These are phyloP conservation scores for Oryza meyeriana DNA, from an alignment of 176 grass and related monocot species.

Conservation along the genomic window DNA sequence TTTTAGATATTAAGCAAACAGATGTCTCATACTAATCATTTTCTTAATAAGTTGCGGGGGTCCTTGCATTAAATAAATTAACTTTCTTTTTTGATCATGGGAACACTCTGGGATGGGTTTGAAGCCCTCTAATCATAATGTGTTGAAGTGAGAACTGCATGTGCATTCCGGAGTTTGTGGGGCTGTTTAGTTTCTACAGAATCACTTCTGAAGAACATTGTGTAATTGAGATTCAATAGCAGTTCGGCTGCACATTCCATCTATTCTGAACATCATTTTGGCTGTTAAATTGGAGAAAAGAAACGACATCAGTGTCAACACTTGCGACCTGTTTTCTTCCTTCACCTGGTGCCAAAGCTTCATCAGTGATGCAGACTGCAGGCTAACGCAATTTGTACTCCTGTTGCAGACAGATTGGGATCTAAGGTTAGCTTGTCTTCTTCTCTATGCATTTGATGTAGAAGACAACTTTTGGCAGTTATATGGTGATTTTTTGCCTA, in stretches of 20 bases:
- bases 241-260: not conserved
- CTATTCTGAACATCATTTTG: not conserved
- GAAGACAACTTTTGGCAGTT: constrained; percentile 89
- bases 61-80: not conserved
- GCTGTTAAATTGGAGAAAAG: not conserved
- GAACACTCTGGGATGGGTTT: not conserved
- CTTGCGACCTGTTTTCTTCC: not conserved
- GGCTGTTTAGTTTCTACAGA: not conserved
- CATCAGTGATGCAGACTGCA: not conserved
- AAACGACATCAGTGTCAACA: not conserved
- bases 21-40: not conserved
- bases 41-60: not conserved
- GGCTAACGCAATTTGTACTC: constrained; percentile 18
- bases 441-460: constrained; percentile 82
- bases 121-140: not conserved
- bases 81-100: not conserved
- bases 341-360: not conserved
- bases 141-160: not conserved
- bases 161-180: not conserved
- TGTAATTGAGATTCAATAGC: not conserved
- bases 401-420: constrained; percentile 84
- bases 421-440: constrained; percentile 85
- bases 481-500: constrained; percentile 93
- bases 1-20: constrained; percentile 1
- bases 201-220: not conserved